Evolutionary conservation across 164 flowering plant genomes (phyloP), one percentile per base, ranked within the genome.

Genomic region (Echeveria elegans): DNA sequence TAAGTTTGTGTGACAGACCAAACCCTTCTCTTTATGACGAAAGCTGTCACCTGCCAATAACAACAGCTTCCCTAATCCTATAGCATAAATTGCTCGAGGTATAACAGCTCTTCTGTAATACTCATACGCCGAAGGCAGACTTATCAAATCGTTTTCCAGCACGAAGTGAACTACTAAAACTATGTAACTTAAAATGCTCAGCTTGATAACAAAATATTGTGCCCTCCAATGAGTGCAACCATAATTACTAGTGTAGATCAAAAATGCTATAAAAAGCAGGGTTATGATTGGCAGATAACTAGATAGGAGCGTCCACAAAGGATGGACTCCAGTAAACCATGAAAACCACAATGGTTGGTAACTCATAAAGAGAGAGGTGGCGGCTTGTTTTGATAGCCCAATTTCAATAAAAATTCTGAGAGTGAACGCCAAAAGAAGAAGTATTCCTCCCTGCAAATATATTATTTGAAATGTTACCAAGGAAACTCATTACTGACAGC

Each of bases 381-480:
- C 81, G 64, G 85, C 86, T 77, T 92, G 92, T 83, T 95, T 95
- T 70, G 92, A 85, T 52, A 88, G 69, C 67, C 96, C 96, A 75
- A 79, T 64, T 72, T 88, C 94, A 69, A 79, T 80, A 18, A 75
- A 64, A 69, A 87, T 72, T 73, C 94, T 82, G 66, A 88, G 81
- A 66, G 77, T n/a, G 70, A 72, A 78, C 60, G 76, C 74, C 66
- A 89, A 61, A n/a, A 86, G 64, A 67, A 88, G 82, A 73, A 88
- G 83, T 14, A 69, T 52, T 68, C 81, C 63, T 37, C 87, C 97
- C 97, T 95, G 96, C 80, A 81, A 59, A 67, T 21, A 59, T 5
- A 77, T 31, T n/a, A n/a, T 34, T 18, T 24, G 63, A 67, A 29
- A 12, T 64, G 37, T 66, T 50, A 75, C 45, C 64, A 53, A 24